These are phyloP conservation scores for Coemansia guatemalensis DNA, from an alignment of 192 early-diverging fungal species.

Conservation along the genomic window DNA sequence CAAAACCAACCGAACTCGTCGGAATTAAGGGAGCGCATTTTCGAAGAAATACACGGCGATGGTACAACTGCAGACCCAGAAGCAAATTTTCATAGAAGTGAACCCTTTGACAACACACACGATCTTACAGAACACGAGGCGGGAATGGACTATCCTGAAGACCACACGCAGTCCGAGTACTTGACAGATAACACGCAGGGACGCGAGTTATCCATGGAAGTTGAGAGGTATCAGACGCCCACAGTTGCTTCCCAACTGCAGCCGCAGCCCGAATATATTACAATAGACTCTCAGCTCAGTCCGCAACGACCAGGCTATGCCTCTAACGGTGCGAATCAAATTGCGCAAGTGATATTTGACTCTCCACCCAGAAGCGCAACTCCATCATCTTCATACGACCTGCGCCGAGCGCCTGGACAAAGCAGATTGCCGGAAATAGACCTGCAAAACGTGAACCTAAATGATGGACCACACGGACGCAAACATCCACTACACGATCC, in stretches of 20 bases:
- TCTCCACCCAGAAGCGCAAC: too few species aligned
- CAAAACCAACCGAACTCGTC: too few species aligned
- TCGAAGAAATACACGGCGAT: too few species aligned
- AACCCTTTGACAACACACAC: neutral
- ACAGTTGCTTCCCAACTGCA: too few species aligned
- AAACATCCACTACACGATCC: constrained; percentile 1
- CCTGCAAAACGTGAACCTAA: neutral
- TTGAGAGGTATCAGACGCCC: neutral
- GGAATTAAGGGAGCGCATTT: too few species aligned
- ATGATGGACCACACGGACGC: neutral
- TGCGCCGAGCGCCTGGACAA: neutral
- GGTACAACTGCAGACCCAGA: too few species aligned
- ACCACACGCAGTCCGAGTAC: neutral
- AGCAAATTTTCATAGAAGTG: neutral
- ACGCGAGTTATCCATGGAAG: neutral
- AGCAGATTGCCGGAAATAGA: neutral
- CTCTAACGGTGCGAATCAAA: too few species aligned
- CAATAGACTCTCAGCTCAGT: constrained; percentile 25
- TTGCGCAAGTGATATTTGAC: too few species aligned
- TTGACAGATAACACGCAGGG: neutral
- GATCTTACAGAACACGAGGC: constrained; percentile 1
- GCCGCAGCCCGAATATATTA: constrained; percentile 12
- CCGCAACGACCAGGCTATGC: neutral
- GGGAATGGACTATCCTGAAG: constrained; percentile 4
- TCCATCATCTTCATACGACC: neutral